Evolutionary conservation across 192 early-diverging fungal genomes (phyloP), one percentile per base, ranked within the genome.

Genomic region (Coemansia sp.): DNA sequence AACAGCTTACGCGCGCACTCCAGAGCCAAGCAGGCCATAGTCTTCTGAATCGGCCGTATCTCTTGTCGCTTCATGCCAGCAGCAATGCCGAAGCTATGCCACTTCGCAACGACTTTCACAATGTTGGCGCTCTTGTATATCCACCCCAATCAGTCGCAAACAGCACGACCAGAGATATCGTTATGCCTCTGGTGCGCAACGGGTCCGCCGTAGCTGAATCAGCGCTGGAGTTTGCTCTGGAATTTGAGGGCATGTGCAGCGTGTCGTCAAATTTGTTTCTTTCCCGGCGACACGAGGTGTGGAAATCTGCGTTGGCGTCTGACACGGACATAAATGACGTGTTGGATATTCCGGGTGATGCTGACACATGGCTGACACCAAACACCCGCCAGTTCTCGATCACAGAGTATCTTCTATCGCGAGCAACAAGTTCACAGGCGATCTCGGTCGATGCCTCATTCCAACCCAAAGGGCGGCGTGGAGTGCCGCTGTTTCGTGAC

Each of bases 311-410:
- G 19, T 24, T 29, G 32, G 15, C n/a, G 10, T 49, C 60, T 3
- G 66, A 63, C 21, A 41, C 49, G 4, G 69, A 62, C 29, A 17
- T 47, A 5, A 38, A 48, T 14, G 56, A 57, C 4, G 19, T 63
- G 23, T 39, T 22, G n/a, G 55, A 60, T 41, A 60, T 64, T 43
- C 70, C 67, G 7, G 60, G 41, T 53, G 29, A 63, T 32, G 70
- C 63, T 14, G 70, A 79, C 47, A 73, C 76, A 10, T 79, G 76
- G 76, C 64, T 79, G 50, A 56, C 63, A 9, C 76, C 76, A 0
- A 65, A 67, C 38, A 79, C 76, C 17, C 64, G 67, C 12, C 76
- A 79, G 67, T 58, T 64, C 21, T 65, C 70, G 12, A 66, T 79
- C 58, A 79, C 69, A 57, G 70, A 79, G 14, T 73, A 70, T 64